Conservation (phyloP, 2,329 filamentous ascomycete species). For the Penicillium sp. region DNA sequence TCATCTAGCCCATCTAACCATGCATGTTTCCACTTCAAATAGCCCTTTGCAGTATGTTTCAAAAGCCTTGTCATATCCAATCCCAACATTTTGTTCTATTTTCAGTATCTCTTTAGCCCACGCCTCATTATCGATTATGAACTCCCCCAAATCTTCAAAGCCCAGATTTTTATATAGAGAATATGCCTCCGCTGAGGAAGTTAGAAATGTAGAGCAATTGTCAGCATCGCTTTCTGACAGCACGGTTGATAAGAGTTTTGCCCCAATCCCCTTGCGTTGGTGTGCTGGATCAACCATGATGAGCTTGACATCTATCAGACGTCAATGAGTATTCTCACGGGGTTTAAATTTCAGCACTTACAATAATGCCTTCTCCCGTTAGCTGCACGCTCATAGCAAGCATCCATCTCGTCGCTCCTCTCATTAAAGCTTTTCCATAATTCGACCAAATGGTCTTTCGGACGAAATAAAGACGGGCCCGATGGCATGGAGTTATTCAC, state of each 20-base stretch:
- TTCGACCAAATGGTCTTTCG: slow-evolving; percentile 4
- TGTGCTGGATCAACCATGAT: slow-evolving; percentile 7
- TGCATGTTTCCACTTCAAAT: too few relatives aligned
- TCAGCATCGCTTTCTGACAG: slow-evolving; percentile 9
- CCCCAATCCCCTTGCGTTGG: slow-evolving; percentile 11
- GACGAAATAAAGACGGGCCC: not conserved
- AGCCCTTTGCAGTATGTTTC: too few relatives aligned
- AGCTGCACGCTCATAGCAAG: not conserved
- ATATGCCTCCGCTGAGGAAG: slow-evolving; percentile 6
- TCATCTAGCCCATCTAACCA: too few relatives aligned
- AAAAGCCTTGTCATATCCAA: too few relatives aligned
- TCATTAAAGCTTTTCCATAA: slow-evolving; percentile 3
- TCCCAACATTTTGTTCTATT: too few relatives aligned
- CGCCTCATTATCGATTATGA: slow-evolving; percentile 8
- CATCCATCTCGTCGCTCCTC: slow-evolving; percentile 12
- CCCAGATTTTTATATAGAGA: not conserved
- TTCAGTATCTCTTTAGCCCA: slow-evolving; percentile 1
- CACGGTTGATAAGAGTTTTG: slow-evolving; percentile 2
- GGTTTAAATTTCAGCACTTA: not conserved
- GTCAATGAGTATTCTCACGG: not conserved
- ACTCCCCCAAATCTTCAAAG: slow-evolving; percentile 5
- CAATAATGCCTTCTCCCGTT: slow-evolving; percentile 5
- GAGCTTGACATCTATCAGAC: slow-evolving; percentile 3
- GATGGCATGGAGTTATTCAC: not conserved
- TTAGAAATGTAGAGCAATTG: not conserved